A percentile compares a stretch with the other conserved stretches of the same genome.
phyloP scores from a whole-genome alignment of 2,329 filamentous ascomycete species.

The Bimuria novae-zelandiae region DNA sequence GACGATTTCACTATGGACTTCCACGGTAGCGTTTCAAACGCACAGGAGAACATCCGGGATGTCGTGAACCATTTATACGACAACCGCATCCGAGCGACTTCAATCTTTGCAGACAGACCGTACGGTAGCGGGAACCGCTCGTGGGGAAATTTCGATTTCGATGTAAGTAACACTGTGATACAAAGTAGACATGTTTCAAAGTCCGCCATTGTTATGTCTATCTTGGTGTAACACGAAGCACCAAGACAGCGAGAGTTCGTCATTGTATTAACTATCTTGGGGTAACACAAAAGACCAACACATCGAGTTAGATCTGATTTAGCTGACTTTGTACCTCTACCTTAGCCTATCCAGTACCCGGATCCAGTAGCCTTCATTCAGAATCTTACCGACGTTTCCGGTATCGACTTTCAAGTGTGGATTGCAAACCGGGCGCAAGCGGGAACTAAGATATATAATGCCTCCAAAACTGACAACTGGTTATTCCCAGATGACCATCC shows the following conservation, averaged over 20 bases:
- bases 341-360: conserved; percentile 40
- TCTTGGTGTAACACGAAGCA: too few species aligned
- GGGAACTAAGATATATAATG: conserved; percentile 40
- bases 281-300: too few species aligned
- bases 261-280: too few species aligned
- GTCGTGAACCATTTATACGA: conserved; percentile 39
- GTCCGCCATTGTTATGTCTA: too few species aligned
- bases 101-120: conserved; percentile 41
- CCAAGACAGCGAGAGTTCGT: too few species aligned
- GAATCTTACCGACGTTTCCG: conserved; percentile 33
- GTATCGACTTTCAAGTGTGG: conserved; percentile 46
- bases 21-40: conserved; percentile 37
- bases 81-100: conserved; percentile 39
- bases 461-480: conserved; percentile 34
- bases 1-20: conserved; percentile 44
- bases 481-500: conserved; percentile 34
- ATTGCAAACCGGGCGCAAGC: conserved; percentile 44
- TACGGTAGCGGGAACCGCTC: conserved; percentile 37
- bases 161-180: too few species aligned
- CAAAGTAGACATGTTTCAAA: too few species aligned
- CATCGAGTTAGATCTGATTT: too few species aligned
- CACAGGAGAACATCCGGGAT: conserved; percentile 42
- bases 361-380: conserved; percentile 36
- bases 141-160: conserved; percentile 47
- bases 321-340: too few species aligned